A percentile compares a stretch with the other conserved stretches of the same genome.
Evolutionary conservation across 768 basidiomycete species (phyloP).

Genomic region (Termitomyces sp.): DNA sequence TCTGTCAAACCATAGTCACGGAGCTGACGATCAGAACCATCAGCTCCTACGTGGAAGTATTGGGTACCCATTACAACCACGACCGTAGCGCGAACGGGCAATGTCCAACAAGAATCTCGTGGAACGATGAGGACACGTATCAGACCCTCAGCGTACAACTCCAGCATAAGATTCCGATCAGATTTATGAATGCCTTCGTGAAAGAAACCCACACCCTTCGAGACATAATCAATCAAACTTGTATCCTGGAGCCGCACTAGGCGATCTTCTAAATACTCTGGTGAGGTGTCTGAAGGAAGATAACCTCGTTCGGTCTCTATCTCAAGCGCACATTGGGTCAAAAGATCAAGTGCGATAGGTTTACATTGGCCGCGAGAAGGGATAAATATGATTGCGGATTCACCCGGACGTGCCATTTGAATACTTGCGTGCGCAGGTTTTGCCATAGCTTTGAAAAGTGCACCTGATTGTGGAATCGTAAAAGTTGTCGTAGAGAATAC

Average conservation of each 20-base stretch:
- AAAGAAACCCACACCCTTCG: constrained; percentile 86
- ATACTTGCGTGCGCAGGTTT: constrained; percentile 86
- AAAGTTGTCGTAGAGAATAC: constrained; percentile 67
- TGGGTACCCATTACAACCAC: constrained; percentile 95
- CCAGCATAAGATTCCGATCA: constrained; percentile 71
- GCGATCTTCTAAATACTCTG: constrained; percentile 54
- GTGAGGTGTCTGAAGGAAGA: constrained; percentile 42
- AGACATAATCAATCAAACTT: constrained; percentile 62
- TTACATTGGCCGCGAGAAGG: constrained; percentile 78
- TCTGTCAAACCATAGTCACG: constrained; percentile 79
- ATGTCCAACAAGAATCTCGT: constrained; percentile 79
- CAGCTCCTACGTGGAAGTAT: constrained; percentile 49
- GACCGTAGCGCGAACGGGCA: constrained; percentile 77
- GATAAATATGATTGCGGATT: constrained; percentile 76
- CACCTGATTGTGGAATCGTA: constrained; percentile 79
- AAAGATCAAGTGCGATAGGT: constrained; percentile 71
- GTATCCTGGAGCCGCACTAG: constrained; percentile 55
- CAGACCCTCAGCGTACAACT: constrained; percentile 76
- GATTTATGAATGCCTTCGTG: constrained; percentile 61
- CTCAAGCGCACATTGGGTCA: constrained; percentile 82
- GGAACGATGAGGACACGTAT: constrained; percentile 79
- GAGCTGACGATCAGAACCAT: constrained; percentile 56
- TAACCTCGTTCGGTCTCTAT: constrained; percentile 66
- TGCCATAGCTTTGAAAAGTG: constrained; percentile 86
- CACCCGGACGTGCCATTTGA: constrained; percentile 32